These are phyloP conservation scores for Mycena latifolia DNA, from an alignment of 768 basidiomycete genomes.

Conservation along the genomic window DNA sequence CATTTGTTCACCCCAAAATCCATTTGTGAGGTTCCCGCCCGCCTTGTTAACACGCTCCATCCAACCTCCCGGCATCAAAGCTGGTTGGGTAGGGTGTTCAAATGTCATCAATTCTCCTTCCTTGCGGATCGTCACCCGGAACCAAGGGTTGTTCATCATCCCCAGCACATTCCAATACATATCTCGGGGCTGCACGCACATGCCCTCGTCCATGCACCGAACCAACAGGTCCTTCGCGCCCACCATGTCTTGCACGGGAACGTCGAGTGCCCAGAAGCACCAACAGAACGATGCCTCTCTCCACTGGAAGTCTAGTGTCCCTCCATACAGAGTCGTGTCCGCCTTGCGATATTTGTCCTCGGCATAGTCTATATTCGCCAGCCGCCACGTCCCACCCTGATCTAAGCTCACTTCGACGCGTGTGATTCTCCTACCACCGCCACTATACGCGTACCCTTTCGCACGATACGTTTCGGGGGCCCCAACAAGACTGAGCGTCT, in stretches of 20 bases:
- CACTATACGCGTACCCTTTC: constrained; percentile 72
- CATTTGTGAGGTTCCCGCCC: constrained; percentile 55
- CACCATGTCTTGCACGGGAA: constrained; percentile 49
- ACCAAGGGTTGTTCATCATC: constrained; percentile 79
- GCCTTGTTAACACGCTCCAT: constrained; percentile 68
- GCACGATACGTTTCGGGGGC: constrained; percentile 50
- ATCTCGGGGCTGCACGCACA: constrained; percentile 63
- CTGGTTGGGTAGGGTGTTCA: constrained; percentile 67
- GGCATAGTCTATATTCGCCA: constrained; percentile 48
- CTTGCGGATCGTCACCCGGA: constrained; percentile 62
- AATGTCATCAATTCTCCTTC: constrained; percentile 54
- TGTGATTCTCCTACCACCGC: constrained; percentile 69
- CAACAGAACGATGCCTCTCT: constrained; percentile 54
- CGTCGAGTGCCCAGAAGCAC: constrained; percentile 67
- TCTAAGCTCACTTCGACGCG: constrained; percentile 60
- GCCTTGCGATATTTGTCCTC: constrained; percentile 26
- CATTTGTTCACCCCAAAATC: constrained; percentile 42
- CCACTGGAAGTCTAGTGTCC: constrained; percentile 23
- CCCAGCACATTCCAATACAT: constrained; percentile 73
- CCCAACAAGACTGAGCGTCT: constrained; percentile 46
- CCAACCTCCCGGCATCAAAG: constrained; percentile 60
- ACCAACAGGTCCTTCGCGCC: constrained; percentile 57
- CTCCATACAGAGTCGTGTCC: constrained; percentile 12
- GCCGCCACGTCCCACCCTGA: constrained; percentile 52
- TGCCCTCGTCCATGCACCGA: constrained; percentile 66